Evolutionary conservation across 2,329 filamentous ascomycete species (phyloP).

Genomic region (Madurella mycetomatis): DNA sequence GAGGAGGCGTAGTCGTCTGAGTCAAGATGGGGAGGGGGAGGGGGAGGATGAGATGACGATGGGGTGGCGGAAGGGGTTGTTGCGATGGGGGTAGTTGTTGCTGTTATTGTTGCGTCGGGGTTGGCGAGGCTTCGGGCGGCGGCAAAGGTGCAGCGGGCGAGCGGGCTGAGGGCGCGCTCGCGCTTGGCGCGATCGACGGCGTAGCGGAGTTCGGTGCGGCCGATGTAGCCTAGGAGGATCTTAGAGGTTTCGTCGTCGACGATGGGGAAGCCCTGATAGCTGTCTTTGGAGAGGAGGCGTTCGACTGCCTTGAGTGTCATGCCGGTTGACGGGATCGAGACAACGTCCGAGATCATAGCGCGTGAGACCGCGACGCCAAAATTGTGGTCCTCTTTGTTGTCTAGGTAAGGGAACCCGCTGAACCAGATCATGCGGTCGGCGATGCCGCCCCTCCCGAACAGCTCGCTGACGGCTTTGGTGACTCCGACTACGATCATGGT

Average conservation of each 20-base stretch:
- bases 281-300: conserved; percentile 67
- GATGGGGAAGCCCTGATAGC: conserved; percentile 90
- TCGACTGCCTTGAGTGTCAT: conserved; percentile 75
- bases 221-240: conserved; percentile 83
- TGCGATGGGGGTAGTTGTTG: conserved; percentile 36
- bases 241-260: conserved; percentile 69
- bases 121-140: conserved; percentile 32
- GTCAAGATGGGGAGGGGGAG: conserved; percentile 47
- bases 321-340: conserved; percentile 69
- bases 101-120: conserved; percentile 10
- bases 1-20: conserved; percentile 32
- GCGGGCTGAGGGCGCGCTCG: conserved; percentile 61
- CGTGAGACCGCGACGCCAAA: conserved; percentile 91
- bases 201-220: conserved; percentile 85
- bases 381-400: conserved; percentile 95
- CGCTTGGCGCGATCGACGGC: conserved; percentile 76
- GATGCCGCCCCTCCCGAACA: conserved; percentile 93
- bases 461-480: conserved; percentile 86
- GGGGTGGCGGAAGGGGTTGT: conserved; percentile 50
- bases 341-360: conserved; percentile 76
- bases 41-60: conserved; percentile 2
- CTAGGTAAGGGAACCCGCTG: conserved; percentile 92
- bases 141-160: conserved; percentile 71
- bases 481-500: conserved; percentile 99
- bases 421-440: conserved; percentile 99